These are phyloP conservation scores for Schizopora paradoxa DNA, from an alignment of 1,284 basidiomycete genomes.

Conservation along the genomic window DNA sequence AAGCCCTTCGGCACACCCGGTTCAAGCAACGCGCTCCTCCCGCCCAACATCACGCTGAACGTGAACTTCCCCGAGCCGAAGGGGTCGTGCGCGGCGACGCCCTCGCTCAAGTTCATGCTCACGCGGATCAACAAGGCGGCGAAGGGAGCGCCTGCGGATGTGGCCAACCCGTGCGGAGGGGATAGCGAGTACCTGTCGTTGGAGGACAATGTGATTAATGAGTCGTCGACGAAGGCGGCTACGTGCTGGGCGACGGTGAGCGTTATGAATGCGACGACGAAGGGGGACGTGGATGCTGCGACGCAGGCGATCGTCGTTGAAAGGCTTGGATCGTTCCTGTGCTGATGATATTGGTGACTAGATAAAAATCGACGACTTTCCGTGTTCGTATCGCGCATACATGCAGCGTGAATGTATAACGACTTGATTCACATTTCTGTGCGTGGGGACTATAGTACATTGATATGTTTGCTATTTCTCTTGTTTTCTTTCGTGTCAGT, in stretches of 20 bases:
- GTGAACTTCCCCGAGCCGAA: slow-evolving; percentile 45
- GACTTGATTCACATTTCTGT: no score
- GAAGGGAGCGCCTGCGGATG: slow-evolving; percentile 22
- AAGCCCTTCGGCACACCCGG: slow-evolving; percentile 10
- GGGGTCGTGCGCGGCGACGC: slow-evolving; percentile 30
- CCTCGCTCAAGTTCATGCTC: slow-evolving; percentile 37
- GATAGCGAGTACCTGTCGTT: no score
- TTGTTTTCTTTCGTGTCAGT: no score
- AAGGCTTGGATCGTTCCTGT: slow-evolving; percentile 30
- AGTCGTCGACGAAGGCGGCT: no score
- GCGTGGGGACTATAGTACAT: no score
- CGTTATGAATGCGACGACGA: slow-evolving; percentile 39
- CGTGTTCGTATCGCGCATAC: no score
- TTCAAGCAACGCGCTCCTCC: slow-evolving; percentile 34
- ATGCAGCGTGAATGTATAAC: no score
- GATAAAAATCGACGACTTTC: no score
- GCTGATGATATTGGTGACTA: no score
- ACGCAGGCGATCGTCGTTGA: slow-evolving; percentile 36
- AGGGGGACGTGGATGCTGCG: slow-evolving; percentile 36
- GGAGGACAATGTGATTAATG: no score
- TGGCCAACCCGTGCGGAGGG: no score
- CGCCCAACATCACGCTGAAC: slow-evolving; percentile 38
- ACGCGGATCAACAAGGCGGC: slow-evolving; percentile 5
- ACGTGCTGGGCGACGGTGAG: slow-evolving; percentile 42
- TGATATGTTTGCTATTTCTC: no score